These are phyloP conservation scores for Orychophragmus violaceus DNA, from an alignment of 345 rosid genomes.

Conservation along the genomic window DNA sequence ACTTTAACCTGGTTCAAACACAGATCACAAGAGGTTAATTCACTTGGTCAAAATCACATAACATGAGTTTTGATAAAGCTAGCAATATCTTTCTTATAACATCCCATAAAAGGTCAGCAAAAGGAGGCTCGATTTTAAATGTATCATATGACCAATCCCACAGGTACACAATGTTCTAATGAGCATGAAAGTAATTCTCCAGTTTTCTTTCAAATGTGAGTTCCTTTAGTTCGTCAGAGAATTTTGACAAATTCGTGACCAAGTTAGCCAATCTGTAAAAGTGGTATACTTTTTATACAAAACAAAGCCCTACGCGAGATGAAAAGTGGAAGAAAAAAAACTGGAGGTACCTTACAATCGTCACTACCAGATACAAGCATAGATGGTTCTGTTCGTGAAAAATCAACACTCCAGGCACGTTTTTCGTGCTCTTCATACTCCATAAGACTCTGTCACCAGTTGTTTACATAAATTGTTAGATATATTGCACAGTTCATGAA, in stretches of 20 bases:
- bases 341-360: slow-evolving; percentile 99
- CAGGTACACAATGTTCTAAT: slow-evolving; percentile 1
- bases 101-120: too few relatives aligned
- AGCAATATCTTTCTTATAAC: not conserved
- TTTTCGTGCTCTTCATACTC: slow-evolving; percentile 99
- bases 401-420: slow-evolving; percentile 99
- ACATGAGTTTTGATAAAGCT: not conserved
- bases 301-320: not conserved
- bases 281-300: not conserved
- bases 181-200: too few relatives aligned
- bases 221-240: too few relatives aligned
- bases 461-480: not conserved
- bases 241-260: not conserved
- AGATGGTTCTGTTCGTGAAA: slow-evolving; percentile 82
- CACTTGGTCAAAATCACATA: slow-evolving; percentile 7
- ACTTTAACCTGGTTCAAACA: slow-evolving; percentile 72
- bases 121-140: not conserved
- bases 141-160: not conserved
- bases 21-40: not conserved
- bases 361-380: slow-evolving; percentile 99
- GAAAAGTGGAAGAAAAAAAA: not conserved
- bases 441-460: slow-evolving; percentile 66
- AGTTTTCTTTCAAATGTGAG: too few relatives aligned
- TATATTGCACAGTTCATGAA: not conserved
- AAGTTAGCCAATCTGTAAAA: not conserved